Evolutionary conservation across 2,329 filamentous ascomycete species (phyloP), one percentile per base, ranked within the genome.

Genomic region (Penicillium sp.): DNA sequence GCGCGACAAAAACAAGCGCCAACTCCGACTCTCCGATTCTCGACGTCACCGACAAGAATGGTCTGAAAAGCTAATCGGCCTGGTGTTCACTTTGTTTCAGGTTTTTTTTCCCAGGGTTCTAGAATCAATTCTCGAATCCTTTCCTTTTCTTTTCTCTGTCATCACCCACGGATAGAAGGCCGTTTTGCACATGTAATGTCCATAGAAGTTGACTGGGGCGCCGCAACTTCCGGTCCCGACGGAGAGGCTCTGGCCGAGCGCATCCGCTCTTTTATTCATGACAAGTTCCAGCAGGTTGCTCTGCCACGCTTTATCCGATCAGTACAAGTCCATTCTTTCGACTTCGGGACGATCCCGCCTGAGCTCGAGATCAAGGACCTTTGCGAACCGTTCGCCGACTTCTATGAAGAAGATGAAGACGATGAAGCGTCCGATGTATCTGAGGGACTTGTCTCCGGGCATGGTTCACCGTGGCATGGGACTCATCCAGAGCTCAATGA

Each of bases 241-340:
- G 91, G 93, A 48, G 79, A 83, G 57, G 86, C 82, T 47, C 82
- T 96, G 53, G 89, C 91, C 42, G 85, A 89, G 65, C 80, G 80
- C 55, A 95, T 98, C 70, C 87, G 91, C 57, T 83, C 84, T 63
- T 98, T 98, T 72, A 87, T 98, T 61, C 88, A 98, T 72, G 85
- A 88, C 66, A 93, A 90, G 64, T 98, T 98, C 71, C 93, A 98
- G 72, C 83, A 88, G 53, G 84, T 97, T 55, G 80, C 85, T 24
- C 79, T 98, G 41, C 93, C 93, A 52, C 87, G 89, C 63, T 96
- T 98, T 77, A 96, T 98, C 71, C 90, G 93, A 64, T 93, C 89
- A 22, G 93, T 98, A 60, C 85, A 88, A 47, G 90, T 96, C 35
- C 90, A 96, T 67, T 84, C 87, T 53, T 98, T 98, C 71, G 84